Conservation (phyloP, 768 basidiomycete genomes). For the Crucibulum laeve region DNA sequence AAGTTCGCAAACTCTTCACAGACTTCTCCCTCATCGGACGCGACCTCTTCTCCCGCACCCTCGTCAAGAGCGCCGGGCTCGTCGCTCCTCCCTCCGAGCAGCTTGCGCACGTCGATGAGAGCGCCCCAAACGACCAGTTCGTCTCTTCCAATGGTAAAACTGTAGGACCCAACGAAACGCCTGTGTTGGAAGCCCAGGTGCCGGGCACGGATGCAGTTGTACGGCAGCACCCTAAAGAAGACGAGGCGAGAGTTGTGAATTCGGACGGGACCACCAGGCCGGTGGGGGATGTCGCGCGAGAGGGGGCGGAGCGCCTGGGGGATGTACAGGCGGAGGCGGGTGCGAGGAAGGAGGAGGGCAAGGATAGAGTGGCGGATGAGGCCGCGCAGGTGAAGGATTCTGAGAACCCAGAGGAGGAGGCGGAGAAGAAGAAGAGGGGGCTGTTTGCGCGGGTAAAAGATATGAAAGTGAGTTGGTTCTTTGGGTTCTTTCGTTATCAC, state of each 20-base stretch:
- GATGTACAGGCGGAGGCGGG: too few species aligned
- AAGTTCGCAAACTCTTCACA: conserved; percentile 82
- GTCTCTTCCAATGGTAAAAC: conserved; percentile 36
- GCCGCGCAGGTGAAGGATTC: conserved; percentile 5
- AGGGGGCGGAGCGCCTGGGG: conserved; percentile 5
- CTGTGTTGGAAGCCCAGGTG: conserved; percentile 23
- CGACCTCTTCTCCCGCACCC: conserved; percentile 74
- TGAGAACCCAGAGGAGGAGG: conserved; percentile 2
- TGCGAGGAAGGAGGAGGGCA: too few species aligned
- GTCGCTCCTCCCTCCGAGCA: conserved; percentile 62
- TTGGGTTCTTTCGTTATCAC: too few species aligned
- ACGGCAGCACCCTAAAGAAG: conserved; percentile 46
- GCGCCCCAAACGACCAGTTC: conserved; percentile 67
- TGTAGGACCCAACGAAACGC: conserved; percentile 24
- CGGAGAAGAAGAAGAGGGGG: conserved; percentile 25
- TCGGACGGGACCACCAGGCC: conserved; percentile 27
- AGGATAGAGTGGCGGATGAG: conserved; percentile 1
- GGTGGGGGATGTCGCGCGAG: conserved; percentile 15
- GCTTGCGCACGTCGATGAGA: conserved; percentile 62
- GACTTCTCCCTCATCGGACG: conserved; percentile 77
- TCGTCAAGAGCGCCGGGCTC: conserved; percentile 61
- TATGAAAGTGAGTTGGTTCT: conserved; percentile 8
- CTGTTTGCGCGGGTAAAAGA: conserved; percentile 26
- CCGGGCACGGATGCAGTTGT: conserved; percentile 25
- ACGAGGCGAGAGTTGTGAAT: conserved; percentile 28